Evolutionary conservation across 306 rosid species (phyloP).

Genomic region (Hippophae tibetana): DNA sequence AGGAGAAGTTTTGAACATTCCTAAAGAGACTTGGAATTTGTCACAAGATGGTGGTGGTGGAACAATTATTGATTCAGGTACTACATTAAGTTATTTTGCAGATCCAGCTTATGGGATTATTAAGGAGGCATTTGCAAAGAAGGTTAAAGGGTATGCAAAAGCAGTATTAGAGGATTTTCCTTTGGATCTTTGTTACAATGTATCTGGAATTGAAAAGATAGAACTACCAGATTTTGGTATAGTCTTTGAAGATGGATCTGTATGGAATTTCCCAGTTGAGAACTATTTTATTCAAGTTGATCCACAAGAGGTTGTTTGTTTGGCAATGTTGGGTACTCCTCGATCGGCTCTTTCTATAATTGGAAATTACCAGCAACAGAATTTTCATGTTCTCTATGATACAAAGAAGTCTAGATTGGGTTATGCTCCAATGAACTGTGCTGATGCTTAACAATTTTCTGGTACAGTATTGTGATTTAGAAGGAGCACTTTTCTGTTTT

Average conservation of each 20-base stretch:
- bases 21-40: constrained; percentile 63
- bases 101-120: constrained; percentile 73
- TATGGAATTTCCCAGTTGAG: constrained; percentile 85
- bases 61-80: constrained; percentile 93
- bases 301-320: constrained; percentile 53
- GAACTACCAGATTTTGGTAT: constrained; percentile 81
- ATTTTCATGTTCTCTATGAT: constrained; percentile 78
- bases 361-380: constrained; percentile 98
- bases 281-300: constrained; percentile 81
- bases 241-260: constrained; percentile 65
- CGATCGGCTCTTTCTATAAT: constrained; percentile 65
- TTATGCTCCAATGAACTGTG: constrained; percentile 79
- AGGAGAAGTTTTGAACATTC: constrained; percentile 51
- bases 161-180: constrained; percentile 44
- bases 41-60: constrained; percentile 70
- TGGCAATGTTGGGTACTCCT: constrained; percentile 77
- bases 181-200: constrained; percentile 84
- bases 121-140: constrained; percentile 52
- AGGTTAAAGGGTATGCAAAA: constrained; percentile 44
- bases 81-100: constrained; percentile 81
- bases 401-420: constrained; percentile 82
- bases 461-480: neutral
- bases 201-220: constrained; percentile 57
- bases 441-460: constrained; percentile 42
- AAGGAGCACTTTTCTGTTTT: neutral